Conservation (phyloP, 768 basidiomycete genomes). For the Hygrophorus russula region DNA sequence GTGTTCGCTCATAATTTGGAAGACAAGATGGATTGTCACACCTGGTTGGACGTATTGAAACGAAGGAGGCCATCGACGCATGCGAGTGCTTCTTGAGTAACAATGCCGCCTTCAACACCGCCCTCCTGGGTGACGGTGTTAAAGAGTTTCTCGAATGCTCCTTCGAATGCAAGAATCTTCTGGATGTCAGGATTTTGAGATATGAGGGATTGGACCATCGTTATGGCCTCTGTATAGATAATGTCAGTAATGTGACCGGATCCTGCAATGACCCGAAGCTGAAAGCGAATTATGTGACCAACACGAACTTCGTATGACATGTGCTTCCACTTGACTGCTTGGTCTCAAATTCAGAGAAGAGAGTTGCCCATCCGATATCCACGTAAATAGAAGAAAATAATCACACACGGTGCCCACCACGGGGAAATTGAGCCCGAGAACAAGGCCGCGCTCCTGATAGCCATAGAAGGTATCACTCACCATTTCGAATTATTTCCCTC, state of each 20-base stretch:
- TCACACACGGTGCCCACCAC: neutral
- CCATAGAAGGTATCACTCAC: slow-evolving; percentile 29
- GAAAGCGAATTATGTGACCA: too few species aligned
- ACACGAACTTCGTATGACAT: too few species aligned
- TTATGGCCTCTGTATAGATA: slow-evolving; percentile 56
- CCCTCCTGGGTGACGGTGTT: slow-evolving; percentile 80
- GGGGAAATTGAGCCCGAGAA: neutral
- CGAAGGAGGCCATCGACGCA: slow-evolving; percentile 82
- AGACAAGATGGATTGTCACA: slow-evolving; percentile 19
- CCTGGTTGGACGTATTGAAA: slow-evolving; percentile 94
- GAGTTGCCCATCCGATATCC: too few species aligned
- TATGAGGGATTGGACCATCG: slow-evolving; percentile 71
- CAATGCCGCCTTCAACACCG: slow-evolving; percentile 84
- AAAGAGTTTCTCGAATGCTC: slow-evolving; percentile 93
- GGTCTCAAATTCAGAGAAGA: too few species aligned
- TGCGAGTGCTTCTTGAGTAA: slow-evolving; percentile 74
- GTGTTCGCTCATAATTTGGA: neutral
- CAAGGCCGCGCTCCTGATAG: too few species aligned
- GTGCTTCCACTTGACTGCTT: too few species aligned
- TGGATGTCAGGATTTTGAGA: slow-evolving; percentile 89
- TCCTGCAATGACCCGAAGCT: too few species aligned
- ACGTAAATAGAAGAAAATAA: neutral
- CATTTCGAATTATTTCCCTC: slow-evolving; percentile 81
- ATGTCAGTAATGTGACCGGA: neutral
- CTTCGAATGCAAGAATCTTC: slow-evolving; percentile 93